A percentile compares a stretch with the other conserved stretches of the same genome.
phyloP scores from a whole-genome alignment of 371 early-diverging fungal species.

The Zychaea mexicana region DNA sequence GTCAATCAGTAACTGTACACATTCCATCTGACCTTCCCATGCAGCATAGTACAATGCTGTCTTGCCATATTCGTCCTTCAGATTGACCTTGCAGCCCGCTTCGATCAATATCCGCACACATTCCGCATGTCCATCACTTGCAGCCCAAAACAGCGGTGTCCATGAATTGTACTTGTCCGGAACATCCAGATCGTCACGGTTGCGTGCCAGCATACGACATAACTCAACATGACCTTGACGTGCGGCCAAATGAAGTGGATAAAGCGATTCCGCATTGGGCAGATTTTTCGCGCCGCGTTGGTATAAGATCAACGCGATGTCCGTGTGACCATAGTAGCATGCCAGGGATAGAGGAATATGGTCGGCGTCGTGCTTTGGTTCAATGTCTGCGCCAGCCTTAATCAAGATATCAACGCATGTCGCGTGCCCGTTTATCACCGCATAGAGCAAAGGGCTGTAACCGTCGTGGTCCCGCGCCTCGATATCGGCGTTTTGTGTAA shows the following conservation, averaged over 20 bases:
- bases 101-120: constrained; percentile 81
- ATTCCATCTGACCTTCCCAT: constrained; percentile 87
- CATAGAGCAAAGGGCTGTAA: constrained; percentile 82
- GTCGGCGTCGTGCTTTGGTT: constrained; percentile 60
- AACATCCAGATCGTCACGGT: constrained; percentile 72
- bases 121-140: constrained; percentile 86
- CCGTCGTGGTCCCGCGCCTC: constrained; percentile 88
- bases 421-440: constrained; percentile 82
- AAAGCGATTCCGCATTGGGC: constrained; percentile 75
- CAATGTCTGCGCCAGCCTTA: constrained; percentile 64
- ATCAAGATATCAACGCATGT: constrained; percentile 75
- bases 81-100: constrained; percentile 77
- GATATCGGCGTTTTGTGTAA: constrained; percentile 61
- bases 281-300: constrained; percentile 70
- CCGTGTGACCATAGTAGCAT: constrained; percentile 88
- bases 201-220: constrained; percentile 70
- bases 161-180: constrained; percentile 91
- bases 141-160: constrained; percentile 96
- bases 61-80: constrained; percentile 84
- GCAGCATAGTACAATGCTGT: constrained; percentile 93
- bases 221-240: constrained; percentile 85
- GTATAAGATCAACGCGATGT: constrained; percentile 81
- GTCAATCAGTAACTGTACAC: constrained; percentile 65
- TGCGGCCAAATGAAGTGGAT: constrained; percentile 87
- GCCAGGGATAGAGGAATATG: constrained; percentile 82